Base-by-base conservation (phyloP, 73 alveolate species). In the Paramecium octaurelia region DNA sequence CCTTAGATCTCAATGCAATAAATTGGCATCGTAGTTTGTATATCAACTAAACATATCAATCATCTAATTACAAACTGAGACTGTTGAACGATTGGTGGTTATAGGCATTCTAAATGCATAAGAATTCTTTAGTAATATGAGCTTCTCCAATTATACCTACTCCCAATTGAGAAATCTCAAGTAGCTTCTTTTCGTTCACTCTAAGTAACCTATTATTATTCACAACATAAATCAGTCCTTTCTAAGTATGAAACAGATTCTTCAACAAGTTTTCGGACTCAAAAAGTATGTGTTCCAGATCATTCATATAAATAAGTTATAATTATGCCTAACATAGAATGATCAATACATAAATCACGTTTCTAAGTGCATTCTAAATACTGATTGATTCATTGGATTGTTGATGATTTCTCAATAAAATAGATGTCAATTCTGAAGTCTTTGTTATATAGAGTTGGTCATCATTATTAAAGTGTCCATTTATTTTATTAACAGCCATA, bases 391-490 rank as follows among this genome's bases (percentile, higher is more conserved):
- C 91, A 80, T 23, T 80, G 9, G 91, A 80, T 80, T 80, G 8
- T 80, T 80, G 29, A 44, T 80, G 91, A 44, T 42, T 80, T 44
- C 91, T 80, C 8, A 80, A 35, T 27, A 80, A 46, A 21, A 80
- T 80, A 18, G 76, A 23, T 44, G 48, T 48, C 16, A 43, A 10
- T 80, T 80, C 91, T 43, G 76, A 80, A 6, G 57, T 46, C 48
- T 80, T 80, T 10, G 46, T 10, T 8, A 80, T 80, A 14, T 18
- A 80, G 14, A 42, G 48, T 24, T 80, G 21, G 20, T 80, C 91
- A 80, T 80, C 91, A 44, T 80, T 42, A 48, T 27, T 80, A 80
- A 80, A 80, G 46, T 80, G 91, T 43, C 91, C 91, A 24, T n/a
- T 44, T 16, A 80, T 6, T 48, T 80, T 80, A 80, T 80, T 80